phyloP scores from a whole-genome alignment of 2,329 filamentous ascomycete species.

The Hypoxylon sp. region DNA sequence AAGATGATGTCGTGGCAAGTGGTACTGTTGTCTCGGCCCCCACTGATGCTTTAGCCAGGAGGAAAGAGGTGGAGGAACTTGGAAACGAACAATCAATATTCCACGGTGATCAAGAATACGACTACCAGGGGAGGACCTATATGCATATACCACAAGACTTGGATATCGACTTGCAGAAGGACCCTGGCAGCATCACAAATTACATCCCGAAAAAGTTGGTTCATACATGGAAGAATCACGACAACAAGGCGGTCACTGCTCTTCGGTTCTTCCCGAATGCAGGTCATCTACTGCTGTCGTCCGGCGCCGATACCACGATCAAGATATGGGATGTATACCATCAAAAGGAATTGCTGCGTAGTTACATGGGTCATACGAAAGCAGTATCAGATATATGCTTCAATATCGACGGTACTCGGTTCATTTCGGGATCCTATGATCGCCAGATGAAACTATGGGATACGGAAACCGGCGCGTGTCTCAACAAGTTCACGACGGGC shows the following conservation, averaged over 20 bases:
- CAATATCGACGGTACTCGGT: slow-evolving; percentile 82
- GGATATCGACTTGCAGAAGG: slow-evolving; percentile 86
- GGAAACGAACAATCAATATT: slow-evolving; percentile 87
- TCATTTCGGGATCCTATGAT: slow-evolving; percentile 93
- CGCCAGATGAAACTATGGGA: slow-evolving; percentile 98
- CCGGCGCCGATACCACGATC: slow-evolving; percentile 89
- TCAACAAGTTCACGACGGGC: slow-evolving; percentile 89
- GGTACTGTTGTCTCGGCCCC: slow-evolving; percentile 71
- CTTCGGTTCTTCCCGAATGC: slow-evolving; percentile 89
- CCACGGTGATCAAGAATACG: slow-evolving; percentile 83
- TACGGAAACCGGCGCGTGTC: slow-evolving; percentile 90
- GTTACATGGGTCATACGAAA: slow-evolving; percentile 92
- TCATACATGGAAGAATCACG: slow-evolving; percentile 87
- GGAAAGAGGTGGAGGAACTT: slow-evolving; percentile 69
- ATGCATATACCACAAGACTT: slow-evolving; percentile 97
- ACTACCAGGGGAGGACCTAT: slow-evolving; percentile 95
- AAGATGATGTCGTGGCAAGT: slow-evolving; percentile 72
- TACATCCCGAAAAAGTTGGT: slow-evolving; percentile 95
- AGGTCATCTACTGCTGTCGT: slow-evolving; percentile 88
- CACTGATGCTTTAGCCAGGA: slow-evolving; percentile 62
- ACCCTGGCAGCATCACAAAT: slow-evolving; percentile 83
- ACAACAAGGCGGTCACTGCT: slow-evolving; percentile 85
- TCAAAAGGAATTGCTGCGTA: slow-evolving; percentile 85
- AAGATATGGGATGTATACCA: slow-evolving; percentile 98
- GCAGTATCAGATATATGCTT: slow-evolving; percentile 91